phyloP scores from a whole-genome alignment of 306 rosid genomes.

The Inga leiocalycina region DNA sequence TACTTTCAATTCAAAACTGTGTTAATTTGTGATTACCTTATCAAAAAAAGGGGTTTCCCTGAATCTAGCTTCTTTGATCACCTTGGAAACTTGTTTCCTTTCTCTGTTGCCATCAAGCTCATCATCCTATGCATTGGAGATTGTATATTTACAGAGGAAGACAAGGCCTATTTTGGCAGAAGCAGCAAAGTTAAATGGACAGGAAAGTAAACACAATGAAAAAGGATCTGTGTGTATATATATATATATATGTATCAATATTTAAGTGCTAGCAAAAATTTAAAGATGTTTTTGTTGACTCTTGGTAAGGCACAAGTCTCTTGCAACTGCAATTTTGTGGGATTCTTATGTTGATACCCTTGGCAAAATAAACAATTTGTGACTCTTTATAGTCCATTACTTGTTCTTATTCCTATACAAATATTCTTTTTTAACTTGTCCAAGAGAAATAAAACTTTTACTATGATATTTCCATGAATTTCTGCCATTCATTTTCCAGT shows the following conservation, averaged over 20 bases:
- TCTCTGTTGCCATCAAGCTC: not conserved
- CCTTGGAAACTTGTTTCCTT: not conserved
- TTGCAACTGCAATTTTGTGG: not conserved
- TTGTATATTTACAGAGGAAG: not conserved
- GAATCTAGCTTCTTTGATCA: slow-evolving; percentile 7
- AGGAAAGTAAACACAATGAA: not conserved
- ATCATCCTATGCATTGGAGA: not conserved
- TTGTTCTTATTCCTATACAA: not conserved
- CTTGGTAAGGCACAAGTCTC: not conserved
- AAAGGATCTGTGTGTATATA: not conserved
- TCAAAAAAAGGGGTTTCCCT: not conserved
- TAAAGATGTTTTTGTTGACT: not conserved
- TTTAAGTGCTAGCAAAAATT: not conserved
- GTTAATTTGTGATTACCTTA: slow-evolving; percentile 11
- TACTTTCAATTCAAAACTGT: slow-evolving; percentile 15
- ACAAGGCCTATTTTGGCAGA: not conserved
- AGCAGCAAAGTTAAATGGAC: not conserved
- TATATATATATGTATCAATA: too few species aligned
- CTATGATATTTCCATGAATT: not conserved
- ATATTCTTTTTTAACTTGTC: not conserved
- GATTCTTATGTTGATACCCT: slow-evolving; percentile 8
- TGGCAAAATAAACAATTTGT: slow-evolving; percentile 37
- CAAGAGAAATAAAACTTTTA: slow-evolving; percentile 9
- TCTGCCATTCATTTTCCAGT: not conserved
- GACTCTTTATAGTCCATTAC: slow-evolving; percentile 17